These are phyloP conservation scores for Lactuca saligna DNA, from an alignment of 129 eudicot species.

Conservation along the genomic window DNA sequence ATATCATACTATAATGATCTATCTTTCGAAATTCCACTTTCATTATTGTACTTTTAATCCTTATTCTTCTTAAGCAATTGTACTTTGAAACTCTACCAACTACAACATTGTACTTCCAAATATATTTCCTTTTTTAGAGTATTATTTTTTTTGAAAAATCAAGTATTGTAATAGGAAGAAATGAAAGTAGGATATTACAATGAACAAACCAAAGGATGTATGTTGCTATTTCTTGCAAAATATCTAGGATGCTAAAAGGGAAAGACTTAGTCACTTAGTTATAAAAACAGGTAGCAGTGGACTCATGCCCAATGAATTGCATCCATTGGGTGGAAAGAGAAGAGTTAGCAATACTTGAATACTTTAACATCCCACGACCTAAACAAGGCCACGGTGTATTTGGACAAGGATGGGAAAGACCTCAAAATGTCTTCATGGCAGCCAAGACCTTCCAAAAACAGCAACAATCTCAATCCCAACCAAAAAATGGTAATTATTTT, in stretches of 20 bases:
- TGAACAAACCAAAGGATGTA: background rate
- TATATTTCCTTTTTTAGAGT: background rate
- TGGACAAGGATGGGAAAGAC: constrained; percentile 75
- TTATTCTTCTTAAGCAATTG: background rate
- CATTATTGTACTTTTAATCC: background rate
- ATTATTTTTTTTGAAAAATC: too few relatives aligned
- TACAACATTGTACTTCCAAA: too few relatives aligned
- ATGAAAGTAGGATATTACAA: too few relatives aligned
- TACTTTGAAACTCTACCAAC: background rate
- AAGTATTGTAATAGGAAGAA: too few relatives aligned
- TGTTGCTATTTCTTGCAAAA: background rate
- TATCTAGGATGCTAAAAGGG: background rate
- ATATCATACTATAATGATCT: too few relatives aligned
- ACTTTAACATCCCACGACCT: constrained; percentile 49
- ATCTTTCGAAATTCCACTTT: background rate
- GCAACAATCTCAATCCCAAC: constrained; percentile 41
- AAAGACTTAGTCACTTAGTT: background rate
- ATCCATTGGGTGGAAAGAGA: constrained; percentile 69
- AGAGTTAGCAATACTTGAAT: constrained; percentile 51
- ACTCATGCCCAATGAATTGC: constrained; percentile 73
- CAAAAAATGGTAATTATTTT: constrained; percentile 38
- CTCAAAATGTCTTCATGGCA: constrained; percentile 59
- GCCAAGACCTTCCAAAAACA: constrained; percentile 47
- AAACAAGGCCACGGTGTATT: constrained; percentile 66
- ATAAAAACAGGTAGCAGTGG: constrained; percentile 51